A percentile compares a stretch with the other conserved stretches of the same genome.
phyloP scores from a whole-genome alignment of 1,284 basidiomycete species.

The Lentinus polychrous region DNA sequence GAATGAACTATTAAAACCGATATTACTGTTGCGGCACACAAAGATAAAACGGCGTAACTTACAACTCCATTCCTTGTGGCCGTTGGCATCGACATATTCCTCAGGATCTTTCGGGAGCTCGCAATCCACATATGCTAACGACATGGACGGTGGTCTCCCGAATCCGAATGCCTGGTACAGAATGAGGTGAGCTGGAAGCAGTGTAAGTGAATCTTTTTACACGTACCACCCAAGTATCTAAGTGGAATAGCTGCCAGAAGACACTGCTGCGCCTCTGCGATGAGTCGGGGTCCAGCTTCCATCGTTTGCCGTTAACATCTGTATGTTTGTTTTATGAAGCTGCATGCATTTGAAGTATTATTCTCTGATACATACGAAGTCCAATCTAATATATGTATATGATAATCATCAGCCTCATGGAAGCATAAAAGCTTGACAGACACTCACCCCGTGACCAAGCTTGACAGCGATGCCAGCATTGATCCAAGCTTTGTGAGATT shows the following conservation, averaged over 20 bases:
- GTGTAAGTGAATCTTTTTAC: background rate
- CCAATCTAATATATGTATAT: slow-evolving; percentile 43
- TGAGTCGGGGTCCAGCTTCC: slow-evolving; percentile 43
- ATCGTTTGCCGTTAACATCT: slow-evolving; percentile 59
- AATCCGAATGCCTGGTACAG: slow-evolving; percentile 50
- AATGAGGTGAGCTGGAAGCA: background rate
- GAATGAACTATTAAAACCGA: slow-evolving; percentile 34
- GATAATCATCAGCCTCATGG: background rate
- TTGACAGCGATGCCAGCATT: slow-evolving; percentile 52
- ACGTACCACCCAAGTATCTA: slow-evolving; percentile 54
- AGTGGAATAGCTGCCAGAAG: slow-evolving; percentile 59
- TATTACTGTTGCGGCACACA: background rate
- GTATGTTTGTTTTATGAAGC: background rate
- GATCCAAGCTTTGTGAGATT: slow-evolving; percentile 44
- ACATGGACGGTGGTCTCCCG: slow-evolving; percentile 54
- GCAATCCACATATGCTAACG: slow-evolving; percentile 47
- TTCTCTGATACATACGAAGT: slow-evolving; percentile 40
- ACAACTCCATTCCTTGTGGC: slow-evolving; percentile 43
- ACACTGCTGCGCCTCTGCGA: slow-evolving; percentile 43
- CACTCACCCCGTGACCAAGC: slow-evolving; percentile 47
- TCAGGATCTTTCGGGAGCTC: slow-evolving; percentile 43
- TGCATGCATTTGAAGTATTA: background rate
- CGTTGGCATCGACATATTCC: slow-evolving; percentile 29
- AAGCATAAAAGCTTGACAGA: slow-evolving; percentile 3
- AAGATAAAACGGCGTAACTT: slow-evolving; percentile 18